Percentiles rank a stretch among this genome's conserved stretches.
phyloP scores from a whole-genome alignment of 1,139 yeast genomes.

The Dujonia santamariae region DNA sequence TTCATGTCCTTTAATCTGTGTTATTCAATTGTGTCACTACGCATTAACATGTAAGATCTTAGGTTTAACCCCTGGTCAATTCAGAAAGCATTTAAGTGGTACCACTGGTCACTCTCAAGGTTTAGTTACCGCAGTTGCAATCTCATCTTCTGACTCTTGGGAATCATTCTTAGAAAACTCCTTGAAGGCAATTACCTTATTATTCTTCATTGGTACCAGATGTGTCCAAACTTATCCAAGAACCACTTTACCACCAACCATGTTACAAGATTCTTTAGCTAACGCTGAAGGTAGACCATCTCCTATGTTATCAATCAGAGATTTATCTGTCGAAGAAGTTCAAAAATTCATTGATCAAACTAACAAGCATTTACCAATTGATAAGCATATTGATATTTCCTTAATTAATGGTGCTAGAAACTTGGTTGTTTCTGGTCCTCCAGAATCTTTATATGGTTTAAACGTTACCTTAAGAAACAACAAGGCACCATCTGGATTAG shows the following conservation, averaged over 20 bases:
- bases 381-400: constrained; percentile 87
- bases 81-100: constrained; percentile 69
- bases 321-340: constrained; percentile 76
- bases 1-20: constrained; percentile 92
- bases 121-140: constrained; percentile 87
- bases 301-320: constrained; percentile 95
- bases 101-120: constrained; percentile 99
- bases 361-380: constrained; percentile 87
- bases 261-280: constrained; percentile 88
- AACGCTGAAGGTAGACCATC: constrained; percentile 96
- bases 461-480: constrained; percentile 88
- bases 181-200: constrained; percentile 73
- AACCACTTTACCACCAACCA: constrained; percentile 91
- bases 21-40: constrained; percentile 91
- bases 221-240: constrained; percentile 88
- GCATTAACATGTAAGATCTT: constrained; percentile 82
- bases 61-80: constrained; percentile 87
- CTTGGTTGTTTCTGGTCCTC: constrained; percentile 96
- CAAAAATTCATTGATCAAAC: constrained; percentile 79
- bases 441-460: constrained; percentile 96
- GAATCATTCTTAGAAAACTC: constrained; percentile 71
- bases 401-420: constrained; percentile 94
- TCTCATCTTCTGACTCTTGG: constrained; percentile 87
- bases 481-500: constrained; percentile 91
- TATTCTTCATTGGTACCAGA: constrained; percentile 92